Percentiles rank a stretch among this genome's conserved stretches.
Evolutionary conservation across 2,329 filamentous ascomycete species (phyloP).

Genomic region (Penicillium sp.): DNA sequence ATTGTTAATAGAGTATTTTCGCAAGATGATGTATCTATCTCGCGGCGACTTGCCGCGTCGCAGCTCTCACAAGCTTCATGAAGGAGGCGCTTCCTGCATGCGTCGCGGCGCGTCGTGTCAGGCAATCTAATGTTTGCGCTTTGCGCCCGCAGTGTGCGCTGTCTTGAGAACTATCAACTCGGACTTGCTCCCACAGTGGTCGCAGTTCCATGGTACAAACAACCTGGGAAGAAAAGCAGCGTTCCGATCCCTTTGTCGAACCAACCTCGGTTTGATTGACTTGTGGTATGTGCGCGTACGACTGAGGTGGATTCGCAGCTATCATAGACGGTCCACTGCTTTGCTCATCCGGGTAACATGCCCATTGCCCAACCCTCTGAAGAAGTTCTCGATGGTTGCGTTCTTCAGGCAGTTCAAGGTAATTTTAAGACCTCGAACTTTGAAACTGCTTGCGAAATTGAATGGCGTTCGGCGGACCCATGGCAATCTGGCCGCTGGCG

Average conservation of each 20-base stretch:
- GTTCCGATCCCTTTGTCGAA: neutral
- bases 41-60: conserved; percentile 23
- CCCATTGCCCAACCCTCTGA: neutral
- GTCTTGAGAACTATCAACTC: neutral
- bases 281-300: conserved; percentile 7
- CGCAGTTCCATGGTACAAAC: conserved; percentile 4
- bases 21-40: conserved; percentile 20
- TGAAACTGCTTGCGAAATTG: conserved; percentile 15
- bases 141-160: conserved; percentile 13
- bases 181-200: conserved; percentile 1
- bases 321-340: neutral
- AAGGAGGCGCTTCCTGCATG: conserved; percentile 10
- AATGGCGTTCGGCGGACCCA: conserved; percentile 14
- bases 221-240: neutral
- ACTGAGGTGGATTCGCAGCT: neutral
- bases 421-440: neutral
- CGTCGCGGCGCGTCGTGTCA: conserved; percentile 15
- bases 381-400: neutral
- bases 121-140: conserved; percentile 14
- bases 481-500: conserved; percentile 13
- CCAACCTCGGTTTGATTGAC: conserved; percentile 6
- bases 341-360: no score
- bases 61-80: conserved; percentile 10
- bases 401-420: conserved; percentile 3
- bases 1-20: neutral